Base-by-base conservation (phyloP, 2,329 filamentous ascomycete genomes). In the Diaporthe vaccinii region DNA sequence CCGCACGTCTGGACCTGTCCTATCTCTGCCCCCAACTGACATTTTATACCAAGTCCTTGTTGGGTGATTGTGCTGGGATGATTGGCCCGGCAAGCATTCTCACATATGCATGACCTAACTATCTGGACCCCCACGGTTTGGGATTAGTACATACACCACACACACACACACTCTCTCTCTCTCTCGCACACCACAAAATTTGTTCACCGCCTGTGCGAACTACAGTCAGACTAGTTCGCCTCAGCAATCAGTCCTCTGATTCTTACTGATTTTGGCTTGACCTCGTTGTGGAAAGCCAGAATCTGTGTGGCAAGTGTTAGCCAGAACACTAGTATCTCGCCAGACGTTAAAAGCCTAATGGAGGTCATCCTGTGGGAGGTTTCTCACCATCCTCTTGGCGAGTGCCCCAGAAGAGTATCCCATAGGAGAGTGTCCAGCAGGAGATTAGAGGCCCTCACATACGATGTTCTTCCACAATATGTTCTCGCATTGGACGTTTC, bases 131-230 rank as follows among this genome's bases (percentile, higher is more conserved):
- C 65, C 65, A 69, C 65, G 65, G 34, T 69, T 69, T 69, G 34
- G 65, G 10, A 25, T 69, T 69, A 69, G 65, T 55, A 39, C 65
- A 39, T n/a, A 12, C 34, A 39, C 22, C 22, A 25, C 46, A 36
- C 22, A 53, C 44, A 51, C 41, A 31, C 28, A 20, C 44, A 20
- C 62, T 15, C 8, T 3, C 1, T 20, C 22, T 41, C 34, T 41
- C 51, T n/a, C 41, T 15, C 53, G 14, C 65, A 62, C 65, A 69
- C 34, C 34, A 69, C 34, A 69, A 49, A 31, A 69, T 41, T 36
- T 55, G 34, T 69, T 69, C 65, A 69, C 65, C 65, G 49, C 65
- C 65, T 53, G 41, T 55, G 49, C 65, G 15, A 28, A 53, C 49
- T 51, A 55, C 65, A 69, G 49, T 55, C 49, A 65, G 61, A 55